phyloP scores from a whole-genome alignment of 225 moss, liverwort and hornwort genomes.

The Polytrichum formosum region DNA sequence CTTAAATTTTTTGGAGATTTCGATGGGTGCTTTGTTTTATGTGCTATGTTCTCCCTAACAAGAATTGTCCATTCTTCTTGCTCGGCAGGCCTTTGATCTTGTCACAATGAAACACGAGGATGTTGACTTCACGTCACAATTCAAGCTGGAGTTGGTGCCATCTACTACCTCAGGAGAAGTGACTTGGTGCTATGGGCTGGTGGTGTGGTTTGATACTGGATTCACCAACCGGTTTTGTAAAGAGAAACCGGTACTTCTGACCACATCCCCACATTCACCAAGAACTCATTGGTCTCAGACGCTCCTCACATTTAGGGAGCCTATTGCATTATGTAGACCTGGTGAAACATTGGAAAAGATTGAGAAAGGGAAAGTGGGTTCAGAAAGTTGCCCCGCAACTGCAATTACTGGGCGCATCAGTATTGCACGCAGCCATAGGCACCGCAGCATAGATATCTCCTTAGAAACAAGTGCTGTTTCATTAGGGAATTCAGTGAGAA shows the following conservation, averaged over 20 bases:
- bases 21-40: no score
- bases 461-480: slow-evolving; percentile 60
- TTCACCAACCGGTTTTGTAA: slow-evolving; percentile 84
- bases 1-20: no score
- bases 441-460: slow-evolving; percentile 86
- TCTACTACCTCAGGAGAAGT: slow-evolving; percentile 16
- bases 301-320: slow-evolving; percentile 79
- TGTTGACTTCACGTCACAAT: slow-evolving; percentile 77
- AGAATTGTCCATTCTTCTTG: neutral
- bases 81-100: slow-evolving; percentile 77
- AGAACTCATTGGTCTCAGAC: slow-evolving; percentile 96
- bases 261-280: slow-evolving; percentile 70
- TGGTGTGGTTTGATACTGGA: slow-evolving; percentile 88
- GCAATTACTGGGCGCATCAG: slow-evolving; percentile 72
- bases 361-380: slow-evolving; percentile 49
- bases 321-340: slow-evolving; percentile 51
- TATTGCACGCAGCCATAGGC: slow-evolving; percentile 76
- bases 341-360: slow-evolving; percentile 17
- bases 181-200: slow-evolving; percentile 78
- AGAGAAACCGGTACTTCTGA: slow-evolving; percentile 65
- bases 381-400: slow-evolving; percentile 52
- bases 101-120: slow-evolving; percentile 80
- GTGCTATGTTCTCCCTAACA: no score
- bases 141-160: slow-evolving; percentile 49
- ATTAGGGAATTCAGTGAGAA: slow-evolving; percentile 40